Evolutionary conservation across 768 basidiomycete genomes (phyloP).

Genomic region (Pleurotus tuoliensis): DNA sequence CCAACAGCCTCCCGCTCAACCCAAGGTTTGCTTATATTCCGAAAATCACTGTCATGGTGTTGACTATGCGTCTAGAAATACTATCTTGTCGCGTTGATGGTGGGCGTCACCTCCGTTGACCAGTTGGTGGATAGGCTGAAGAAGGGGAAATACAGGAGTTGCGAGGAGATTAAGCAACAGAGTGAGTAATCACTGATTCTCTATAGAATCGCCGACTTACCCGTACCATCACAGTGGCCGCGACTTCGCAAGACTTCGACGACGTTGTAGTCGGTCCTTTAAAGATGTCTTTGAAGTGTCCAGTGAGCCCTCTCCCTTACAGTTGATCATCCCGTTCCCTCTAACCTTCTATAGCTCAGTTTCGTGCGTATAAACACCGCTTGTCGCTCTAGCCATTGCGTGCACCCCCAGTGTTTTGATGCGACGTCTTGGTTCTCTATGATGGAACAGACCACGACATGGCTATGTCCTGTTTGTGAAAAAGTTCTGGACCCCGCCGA

Average conservation of each 20-base stretch:
- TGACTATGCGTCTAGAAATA: constrained; percentile 57
- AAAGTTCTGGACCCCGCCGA: constrained; percentile 73
- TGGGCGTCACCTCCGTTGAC: constrained; percentile 70
- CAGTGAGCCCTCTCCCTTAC: constrained; percentile 49
- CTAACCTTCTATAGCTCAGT: constrained; percentile 54
- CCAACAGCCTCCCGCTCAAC: constrained; percentile 59
- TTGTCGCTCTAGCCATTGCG: constrained; percentile 81
- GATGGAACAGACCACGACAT: constrained; percentile 96
- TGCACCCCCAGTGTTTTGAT: constrained; percentile 95
- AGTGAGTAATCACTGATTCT: constrained; percentile 37
- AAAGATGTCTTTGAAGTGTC: constrained; percentile 90
- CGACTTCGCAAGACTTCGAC: constrained; percentile 66
- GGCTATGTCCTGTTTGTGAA: constrained; percentile 93
- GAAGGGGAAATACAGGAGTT: constrained; percentile 60
- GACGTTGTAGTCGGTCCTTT: constrained; percentile 89
- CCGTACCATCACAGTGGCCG: constrained; percentile 44
- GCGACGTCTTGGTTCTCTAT: constrained; percentile 90
- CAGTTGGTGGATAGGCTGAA: constrained; percentile 67
- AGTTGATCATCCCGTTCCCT: neutral
- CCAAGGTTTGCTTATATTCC: constrained; percentile 50
- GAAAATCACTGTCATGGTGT: neutral
- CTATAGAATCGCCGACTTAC: constrained; percentile 8
- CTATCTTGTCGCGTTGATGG: constrained; percentile 80
- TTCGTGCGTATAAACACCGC: constrained; percentile 83
- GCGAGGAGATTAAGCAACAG: constrained; percentile 58